These are phyloP conservation scores for Patellifolia procumbens DNA, from an alignment of 179 eudicot genomes.

Conservation along the genomic window DNA sequence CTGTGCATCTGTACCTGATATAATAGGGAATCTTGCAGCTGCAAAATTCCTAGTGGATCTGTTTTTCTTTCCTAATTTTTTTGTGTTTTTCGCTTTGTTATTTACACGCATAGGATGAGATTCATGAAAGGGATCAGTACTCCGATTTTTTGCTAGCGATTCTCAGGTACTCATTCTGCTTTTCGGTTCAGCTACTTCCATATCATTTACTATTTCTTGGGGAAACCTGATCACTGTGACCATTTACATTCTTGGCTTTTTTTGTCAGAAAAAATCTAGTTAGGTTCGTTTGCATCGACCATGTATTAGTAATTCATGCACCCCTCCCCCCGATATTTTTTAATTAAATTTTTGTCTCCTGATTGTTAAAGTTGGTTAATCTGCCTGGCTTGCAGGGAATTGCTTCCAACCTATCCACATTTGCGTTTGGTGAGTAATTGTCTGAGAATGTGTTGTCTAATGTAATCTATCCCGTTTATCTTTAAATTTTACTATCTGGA, in stretches of 20 bases:
- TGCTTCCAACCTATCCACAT: conserved; percentile 81
- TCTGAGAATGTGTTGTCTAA: neutral
- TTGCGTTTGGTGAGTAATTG: conserved; percentile 70
- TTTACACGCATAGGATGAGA: conserved; percentile 64
- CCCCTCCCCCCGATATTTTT: conserved; percentile 21
- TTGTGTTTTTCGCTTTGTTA: conserved; percentile 8
- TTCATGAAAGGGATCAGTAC: conserved; percentile 93
- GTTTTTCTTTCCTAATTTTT: neutral
- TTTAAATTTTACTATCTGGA: conserved; percentile 10
- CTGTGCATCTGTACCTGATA: neutral
- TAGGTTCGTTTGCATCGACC: conserved; percentile 16
- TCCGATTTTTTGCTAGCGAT: conserved; percentile 92
- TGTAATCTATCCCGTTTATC: neutral
- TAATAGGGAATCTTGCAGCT: neutral
- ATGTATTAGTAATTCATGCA: conserved; percentile 17
- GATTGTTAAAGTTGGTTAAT: conserved; percentile 20
- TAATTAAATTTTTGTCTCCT: neutral
- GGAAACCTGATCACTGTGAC: neutral
- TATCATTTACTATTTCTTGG: neutral
- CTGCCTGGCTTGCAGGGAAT: conserved; percentile 67
- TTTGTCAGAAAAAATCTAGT: neutral
- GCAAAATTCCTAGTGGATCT: neutral
- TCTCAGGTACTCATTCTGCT: conserved; percentile 57
- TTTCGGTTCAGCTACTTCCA: neutral
- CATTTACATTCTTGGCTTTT: neutral